phyloP scores from a whole-genome alignment of 2,329 filamentous ascomycete genomes.

The Alternaria sp. region DNA sequence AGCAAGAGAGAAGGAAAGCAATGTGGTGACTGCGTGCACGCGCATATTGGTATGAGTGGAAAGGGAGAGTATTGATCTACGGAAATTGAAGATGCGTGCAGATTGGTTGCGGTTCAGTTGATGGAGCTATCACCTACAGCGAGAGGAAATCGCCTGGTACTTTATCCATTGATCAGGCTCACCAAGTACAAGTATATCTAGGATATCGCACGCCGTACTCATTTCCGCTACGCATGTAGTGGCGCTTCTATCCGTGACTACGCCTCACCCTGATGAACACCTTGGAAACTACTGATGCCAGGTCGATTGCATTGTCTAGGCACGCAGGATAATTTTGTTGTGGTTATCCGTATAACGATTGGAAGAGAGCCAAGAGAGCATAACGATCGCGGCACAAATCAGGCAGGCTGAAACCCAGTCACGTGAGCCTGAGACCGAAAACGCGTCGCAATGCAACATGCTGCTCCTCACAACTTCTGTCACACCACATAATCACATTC shows the following conservation, averaged over 20 bases:
- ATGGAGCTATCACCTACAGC: not conserved
- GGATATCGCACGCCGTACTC: not conserved
- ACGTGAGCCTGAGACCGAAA: not conserved
- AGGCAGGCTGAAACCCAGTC: not conserved
- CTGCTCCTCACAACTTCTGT: not conserved
- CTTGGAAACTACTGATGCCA: not conserved
- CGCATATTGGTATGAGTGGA: not conserved
- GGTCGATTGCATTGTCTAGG: not conserved
- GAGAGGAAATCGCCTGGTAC: not conserved
- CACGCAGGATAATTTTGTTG: not conserved
- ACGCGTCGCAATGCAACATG: not conserved
- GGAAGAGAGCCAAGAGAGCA: not conserved
- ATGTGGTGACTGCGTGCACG: not conserved
- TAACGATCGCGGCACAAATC: not conserved
- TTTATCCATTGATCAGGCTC: not conserved
- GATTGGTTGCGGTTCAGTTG: not conserved
- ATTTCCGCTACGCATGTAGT: not conserved
- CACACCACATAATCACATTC: not conserved
- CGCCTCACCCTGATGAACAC: not conserved
- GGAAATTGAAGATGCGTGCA: too few species aligned
- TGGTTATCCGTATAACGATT: not conserved
- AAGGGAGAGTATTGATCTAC: not conserved
- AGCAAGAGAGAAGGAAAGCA: not conserved
- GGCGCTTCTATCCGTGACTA: not conserved
- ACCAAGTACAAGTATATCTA: rapidly evolving